Base-by-base conservation (phyloP, 2,329 filamentous ascomycete species). In the Penicillium brevicompactum region DNA sequence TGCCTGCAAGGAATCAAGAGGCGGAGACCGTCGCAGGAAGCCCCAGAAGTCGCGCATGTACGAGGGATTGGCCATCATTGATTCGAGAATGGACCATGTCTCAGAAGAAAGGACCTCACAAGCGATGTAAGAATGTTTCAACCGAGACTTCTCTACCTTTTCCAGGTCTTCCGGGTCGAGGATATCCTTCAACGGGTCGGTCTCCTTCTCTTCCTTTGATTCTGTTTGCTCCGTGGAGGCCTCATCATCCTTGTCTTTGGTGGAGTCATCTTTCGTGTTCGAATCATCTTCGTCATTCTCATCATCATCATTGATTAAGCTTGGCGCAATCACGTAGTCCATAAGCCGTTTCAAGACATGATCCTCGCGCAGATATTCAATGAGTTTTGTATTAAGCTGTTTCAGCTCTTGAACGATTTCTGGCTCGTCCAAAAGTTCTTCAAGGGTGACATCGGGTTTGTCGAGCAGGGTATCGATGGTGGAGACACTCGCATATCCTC, bases 401-500 rank as follows among this genome's bases (percentile, higher is more conserved):
- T 97, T 99, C 61, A 99, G 85, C 82, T 99, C 94, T 75, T 97
- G 92, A 66, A 97, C 94, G 68, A 97, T 80, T 73, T 99, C 94
- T 70, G 90, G 89, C 82, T 99, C 94, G 74, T 97, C 92, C 60
- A 99, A 86, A 57, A 99, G 83, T 73, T 97, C 93, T 77, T 99
- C 94, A 63, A 97, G 88, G 49, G 90, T 92, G 73, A 97, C 92
- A 77, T 96, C 90, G 67, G 85, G 87, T 77, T 96, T 96, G 74
- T 99, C 94, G 74, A 99, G 91, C 70, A 99, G 90, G 66, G 88
- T 92, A 78, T 97, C 94, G 77, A 99, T 91, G 72, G 92, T 89
- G 69, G 93, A 97, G 78, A 96, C 89, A 83, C 91, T 96, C 82
- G 92, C 91, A 84, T 97, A 97, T 72, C 92, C 92, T 84, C 94